phyloP scores from a whole-genome alignment of 2,329 filamentous ascomycete species.

The Dactylella cylindrospora region DNA sequence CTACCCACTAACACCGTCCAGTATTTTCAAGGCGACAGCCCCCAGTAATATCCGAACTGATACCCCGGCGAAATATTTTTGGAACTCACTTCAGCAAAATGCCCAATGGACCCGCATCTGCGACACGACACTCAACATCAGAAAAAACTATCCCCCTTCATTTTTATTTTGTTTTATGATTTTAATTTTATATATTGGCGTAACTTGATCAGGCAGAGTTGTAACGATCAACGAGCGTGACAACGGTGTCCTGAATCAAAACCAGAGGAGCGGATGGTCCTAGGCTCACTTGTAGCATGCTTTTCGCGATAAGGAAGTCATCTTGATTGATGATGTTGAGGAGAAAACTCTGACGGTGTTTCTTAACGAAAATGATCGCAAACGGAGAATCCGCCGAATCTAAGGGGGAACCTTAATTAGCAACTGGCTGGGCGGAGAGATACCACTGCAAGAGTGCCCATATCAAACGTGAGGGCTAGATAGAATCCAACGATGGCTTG shows the following conservation, averaged over 20 bases:
- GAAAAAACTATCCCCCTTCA: constrained; percentile 36
- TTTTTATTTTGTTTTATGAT: too few species aligned
- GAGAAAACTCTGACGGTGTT: too few species aligned
- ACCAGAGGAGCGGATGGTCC: constrained; percentile 26
- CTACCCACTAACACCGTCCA: too few species aligned
- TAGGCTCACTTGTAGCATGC: constrained; percentile 50
- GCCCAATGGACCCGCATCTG: constrained; percentile 59
- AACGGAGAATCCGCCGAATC: too few species aligned
- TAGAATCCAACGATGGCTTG: too few species aligned
- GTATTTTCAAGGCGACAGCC: too few species aligned
- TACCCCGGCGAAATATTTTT: neutral
- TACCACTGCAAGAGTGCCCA: too few species aligned
- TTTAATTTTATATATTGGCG: constrained; percentile 23
- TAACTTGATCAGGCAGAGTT: constrained; percentile 10
- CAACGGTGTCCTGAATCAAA: constrained; percentile 19
- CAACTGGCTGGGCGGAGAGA: too few species aligned
- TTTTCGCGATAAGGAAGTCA: constrained; percentile 49
- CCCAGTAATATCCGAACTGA: neutral
- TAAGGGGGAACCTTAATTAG: too few species aligned
- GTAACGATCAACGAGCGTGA: constrained; percentile 36
- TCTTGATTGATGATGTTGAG: too few species aligned
- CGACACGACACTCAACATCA: constrained; percentile 54
- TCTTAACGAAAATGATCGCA: too few species aligned
- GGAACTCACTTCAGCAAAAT: constrained; percentile 58
- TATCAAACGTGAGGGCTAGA: too few species aligned